Conservation (phyloP, 2,329 filamentous ascomycete genomes). For the Aspergillus neotritici region DNA sequence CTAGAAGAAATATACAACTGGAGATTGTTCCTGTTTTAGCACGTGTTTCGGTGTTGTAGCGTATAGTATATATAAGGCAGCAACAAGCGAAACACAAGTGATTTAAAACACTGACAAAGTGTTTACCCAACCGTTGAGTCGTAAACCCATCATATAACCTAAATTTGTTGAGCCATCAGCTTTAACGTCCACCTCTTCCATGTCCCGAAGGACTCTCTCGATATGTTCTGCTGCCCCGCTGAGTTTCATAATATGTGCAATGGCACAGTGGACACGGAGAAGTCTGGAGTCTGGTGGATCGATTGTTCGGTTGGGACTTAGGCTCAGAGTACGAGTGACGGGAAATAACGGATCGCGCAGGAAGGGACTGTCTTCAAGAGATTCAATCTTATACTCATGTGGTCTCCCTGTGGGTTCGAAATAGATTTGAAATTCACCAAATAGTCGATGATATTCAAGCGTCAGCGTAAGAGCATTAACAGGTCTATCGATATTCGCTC, state of each 20-base stretch:
- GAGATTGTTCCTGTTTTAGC: no score
- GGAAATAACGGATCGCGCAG: slow-evolving; percentile 17
- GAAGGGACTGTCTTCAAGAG: slow-evolving; percentile 11
- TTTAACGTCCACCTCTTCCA: slow-evolving; percentile 15
- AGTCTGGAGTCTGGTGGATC: slow-evolving; percentile 26
- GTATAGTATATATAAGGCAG: no score
- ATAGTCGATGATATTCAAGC: slow-evolving; percentile 11
- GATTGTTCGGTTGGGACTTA: slow-evolving; percentile 27
- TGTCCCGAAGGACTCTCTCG: slow-evolving; percentile 18
- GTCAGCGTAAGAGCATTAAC: slow-evolving; percentile 17
- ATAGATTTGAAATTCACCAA: slow-evolving; percentile 17
- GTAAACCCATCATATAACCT: neutral
- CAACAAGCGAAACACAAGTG: no score
- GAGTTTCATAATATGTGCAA: slow-evolving; percentile 24
- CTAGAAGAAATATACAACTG: no score
- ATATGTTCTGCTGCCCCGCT: slow-evolving; percentile 20
- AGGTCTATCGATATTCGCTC: slow-evolving; percentile 15
- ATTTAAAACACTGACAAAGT: no score
- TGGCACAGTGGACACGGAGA: slow-evolving; percentile 22
- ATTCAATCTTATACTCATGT: slow-evolving; percentile 19
- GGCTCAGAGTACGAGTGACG: slow-evolving; percentile 16
- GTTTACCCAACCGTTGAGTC: neutral
- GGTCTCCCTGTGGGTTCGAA: slow-evolving; percentile 12
- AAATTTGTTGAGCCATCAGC: slow-evolving; percentile 11
- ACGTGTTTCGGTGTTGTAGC: no score